Evolutionary conservation across 2,329 filamentous ascomycete genomes (phyloP), one percentile per base, ranked within the genome.

Genomic region (Thermoascus crustaceus): DNA sequence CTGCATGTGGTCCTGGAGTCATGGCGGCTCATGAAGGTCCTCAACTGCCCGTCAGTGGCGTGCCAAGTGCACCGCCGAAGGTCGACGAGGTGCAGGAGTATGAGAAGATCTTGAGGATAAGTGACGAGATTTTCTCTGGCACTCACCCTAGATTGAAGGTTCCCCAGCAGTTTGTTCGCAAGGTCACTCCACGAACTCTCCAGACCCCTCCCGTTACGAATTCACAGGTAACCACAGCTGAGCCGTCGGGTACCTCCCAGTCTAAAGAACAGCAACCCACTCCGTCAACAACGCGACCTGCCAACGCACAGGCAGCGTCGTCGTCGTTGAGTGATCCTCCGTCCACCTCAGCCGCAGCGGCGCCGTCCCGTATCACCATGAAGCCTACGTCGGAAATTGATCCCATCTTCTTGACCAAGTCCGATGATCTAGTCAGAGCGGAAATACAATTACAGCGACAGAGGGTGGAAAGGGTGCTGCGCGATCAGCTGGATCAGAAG

Each of bases 381-480:
- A 69, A 65, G 50, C 61, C 72, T 46, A 74, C 72, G 45, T 76
- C 78, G 41, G 79, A 81, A 59, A 83, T 91, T 64, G 78, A 93
- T 58, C 85, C 86, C 32, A 78, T 93, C 42, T 72, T 93, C 48
- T 72, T 93, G 59, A 81, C 85, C 54, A 94, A 94, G 62, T 88
- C 87, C 48, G 82, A 86, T 55, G 78, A 85, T 55, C 69, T 93
- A 47, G 78, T 91, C 55, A 82, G 78, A 64, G 85, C 86, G 53
- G 86, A 94, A 63, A 68, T 85, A 42, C 77, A 82, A 55, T 63
- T 89, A 44, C 85, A 86, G 61, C 78, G 89, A 43, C 78, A 88
- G 61, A 77, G 82, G 44, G 68, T 95, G 51, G 91, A 96, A 62
- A 78, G 80, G 46, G 66, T 71, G 22, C 62, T 96, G 49, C 80